Conservation (phyloP, 176 grass and related monocot species). For the Triticum urartu region DNA sequence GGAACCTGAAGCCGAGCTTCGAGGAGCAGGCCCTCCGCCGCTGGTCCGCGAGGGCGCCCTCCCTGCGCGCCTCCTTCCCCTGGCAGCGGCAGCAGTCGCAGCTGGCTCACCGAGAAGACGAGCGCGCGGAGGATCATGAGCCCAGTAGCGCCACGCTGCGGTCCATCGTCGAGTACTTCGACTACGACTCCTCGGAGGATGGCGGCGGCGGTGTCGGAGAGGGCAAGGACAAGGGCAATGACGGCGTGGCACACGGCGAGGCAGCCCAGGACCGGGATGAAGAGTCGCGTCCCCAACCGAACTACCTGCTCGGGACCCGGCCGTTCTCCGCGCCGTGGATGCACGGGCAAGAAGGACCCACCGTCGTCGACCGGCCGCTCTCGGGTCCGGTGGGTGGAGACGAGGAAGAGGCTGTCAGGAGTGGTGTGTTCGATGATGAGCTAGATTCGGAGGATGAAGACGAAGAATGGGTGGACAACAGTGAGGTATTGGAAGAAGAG, state of each 20-base stretch:
- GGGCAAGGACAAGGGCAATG: neutral
- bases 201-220: neutral
- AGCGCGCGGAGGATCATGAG: neutral
- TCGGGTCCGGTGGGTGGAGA: neutral
- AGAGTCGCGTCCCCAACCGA: neutral
- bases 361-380: neutral
- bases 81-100: conserved; percentile 55
- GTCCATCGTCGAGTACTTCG: conserved; percentile 39
- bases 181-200: neutral
- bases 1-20: conserved; percentile 59
- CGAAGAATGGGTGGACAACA: neutral
- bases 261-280: neutral
- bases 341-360: conserved; percentile 35
- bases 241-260: neutral
- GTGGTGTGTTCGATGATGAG: conserved; percentile 32
- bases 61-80: conserved; percentile 55
- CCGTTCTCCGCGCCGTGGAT: conserved; percentile 44
- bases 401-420: neutral
- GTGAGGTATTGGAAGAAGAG: neutral
- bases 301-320: conserved; percentile 16
- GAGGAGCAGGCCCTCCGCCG: conserved; percentile 58
- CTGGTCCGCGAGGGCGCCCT: conserved; percentile 66
- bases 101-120: neutral
- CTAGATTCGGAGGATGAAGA: neutral
- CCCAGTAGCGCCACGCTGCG: conserved; percentile 15